Conservation (phyloP, 2,329 filamentous ascomycete species). For the Venturiaceae sp. region DNA sequence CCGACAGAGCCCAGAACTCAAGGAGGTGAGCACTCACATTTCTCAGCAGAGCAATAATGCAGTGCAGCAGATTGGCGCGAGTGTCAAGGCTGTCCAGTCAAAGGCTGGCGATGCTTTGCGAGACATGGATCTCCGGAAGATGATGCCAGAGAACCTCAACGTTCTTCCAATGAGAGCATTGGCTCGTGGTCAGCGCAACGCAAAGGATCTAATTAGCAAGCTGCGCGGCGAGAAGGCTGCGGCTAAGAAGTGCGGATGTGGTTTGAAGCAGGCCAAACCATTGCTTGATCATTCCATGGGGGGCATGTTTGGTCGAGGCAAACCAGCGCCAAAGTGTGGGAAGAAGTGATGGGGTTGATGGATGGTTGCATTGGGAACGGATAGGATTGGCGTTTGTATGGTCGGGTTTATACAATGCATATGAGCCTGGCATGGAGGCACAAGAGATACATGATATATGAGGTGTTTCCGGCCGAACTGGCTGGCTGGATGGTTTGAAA, state of each 20-base stretch:
- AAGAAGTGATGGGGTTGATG: background rate
- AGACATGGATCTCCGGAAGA: background rate
- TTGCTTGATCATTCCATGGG: background rate
- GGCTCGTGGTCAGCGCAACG: background rate
- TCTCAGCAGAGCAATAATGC: background rate
- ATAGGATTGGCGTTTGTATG: background rate
- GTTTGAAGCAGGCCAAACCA: background rate
- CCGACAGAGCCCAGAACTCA: background rate
- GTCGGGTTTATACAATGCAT: background rate
- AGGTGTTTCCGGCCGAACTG: too few relatives aligned
- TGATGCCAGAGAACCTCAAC: background rate
- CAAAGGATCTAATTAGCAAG: background rate
- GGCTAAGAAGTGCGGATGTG: background rate
- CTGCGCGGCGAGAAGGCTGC: background rate
- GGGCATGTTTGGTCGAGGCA: background rate
- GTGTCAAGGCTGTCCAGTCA: background rate
- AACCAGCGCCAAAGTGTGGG: background rate
- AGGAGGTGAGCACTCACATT: background rate
- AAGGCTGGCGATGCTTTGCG: background rate
- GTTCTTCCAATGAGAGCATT: background rate
- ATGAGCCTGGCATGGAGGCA: background rate
- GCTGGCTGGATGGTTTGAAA: background rate
- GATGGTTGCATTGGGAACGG: background rate
- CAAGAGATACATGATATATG: too few relatives aligned
- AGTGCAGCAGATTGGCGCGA: too few relatives aligned